Evolutionary conservation across 2,329 filamentous ascomycete species (phyloP).

Genomic region (Fusarium sp.): DNA sequence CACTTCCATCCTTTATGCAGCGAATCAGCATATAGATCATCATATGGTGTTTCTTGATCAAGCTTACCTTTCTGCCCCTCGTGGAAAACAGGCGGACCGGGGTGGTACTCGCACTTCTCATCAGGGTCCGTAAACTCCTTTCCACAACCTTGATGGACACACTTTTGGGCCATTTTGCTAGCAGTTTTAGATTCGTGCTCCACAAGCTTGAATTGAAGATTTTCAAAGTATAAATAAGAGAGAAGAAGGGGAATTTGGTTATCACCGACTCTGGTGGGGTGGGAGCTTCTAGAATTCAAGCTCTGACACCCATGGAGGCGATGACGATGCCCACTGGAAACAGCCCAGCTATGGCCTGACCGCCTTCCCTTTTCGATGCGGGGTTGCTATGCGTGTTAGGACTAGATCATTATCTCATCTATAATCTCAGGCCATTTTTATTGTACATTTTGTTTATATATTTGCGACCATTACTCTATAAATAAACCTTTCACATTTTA

Average conservation of each 20-base stretch:
- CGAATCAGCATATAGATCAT: not conserved
- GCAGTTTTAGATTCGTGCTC: not conserved
- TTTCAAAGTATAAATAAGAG: slow-evolving; percentile 8
- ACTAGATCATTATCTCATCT: not conserved
- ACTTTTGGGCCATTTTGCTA: slow-evolving; percentile 78
- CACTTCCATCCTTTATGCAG: slow-evolving; percentile 89
- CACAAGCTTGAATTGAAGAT: slow-evolving; percentile 2
- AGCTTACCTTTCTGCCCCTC: slow-evolving; percentile 94
- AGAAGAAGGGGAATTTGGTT: slow-evolving; percentile 16
- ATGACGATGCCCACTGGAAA: slow-evolving; percentile 43
- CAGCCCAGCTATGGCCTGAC: slow-evolving; percentile 41
- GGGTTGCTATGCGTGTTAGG: slow-evolving; percentile 37
- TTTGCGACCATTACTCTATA: not conserved
- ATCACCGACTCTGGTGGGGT: slow-evolving; percentile 45
- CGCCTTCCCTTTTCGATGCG: slow-evolving; percentile 52
- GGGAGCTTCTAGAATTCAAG: slow-evolving; percentile 56
- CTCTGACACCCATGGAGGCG: slow-evolving; percentile 18
- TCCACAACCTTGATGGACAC: slow-evolving; percentile 95
- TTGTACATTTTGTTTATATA: not conserved
- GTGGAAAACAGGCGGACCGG: slow-evolving; percentile 93
- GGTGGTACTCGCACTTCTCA: slow-evolving; percentile 91
- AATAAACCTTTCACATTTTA: not conserved
- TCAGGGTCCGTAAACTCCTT: slow-evolving; percentile 85
- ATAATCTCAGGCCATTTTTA: slow-evolving; percentile 29
- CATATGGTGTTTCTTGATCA: not conserved